Conservation (phyloP, 73 alveolate species). For the Symbiodinium natans region DNA sequence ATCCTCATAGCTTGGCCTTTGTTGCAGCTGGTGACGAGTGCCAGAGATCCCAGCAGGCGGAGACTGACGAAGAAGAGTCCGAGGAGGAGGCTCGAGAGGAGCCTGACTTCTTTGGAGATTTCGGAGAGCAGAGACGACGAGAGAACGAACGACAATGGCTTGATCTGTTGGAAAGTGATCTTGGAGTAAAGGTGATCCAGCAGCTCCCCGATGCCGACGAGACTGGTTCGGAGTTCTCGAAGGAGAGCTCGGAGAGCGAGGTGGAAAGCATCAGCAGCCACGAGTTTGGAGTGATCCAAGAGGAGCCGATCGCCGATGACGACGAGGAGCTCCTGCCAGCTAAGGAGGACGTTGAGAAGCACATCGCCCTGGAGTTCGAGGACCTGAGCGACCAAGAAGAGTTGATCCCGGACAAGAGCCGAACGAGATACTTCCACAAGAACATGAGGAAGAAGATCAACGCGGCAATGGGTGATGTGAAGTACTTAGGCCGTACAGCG, state of each 20-base stretch:
- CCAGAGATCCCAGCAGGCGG: neutral
- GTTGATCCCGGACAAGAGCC: neutral
- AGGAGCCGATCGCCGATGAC: neutral
- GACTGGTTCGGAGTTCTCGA: neutral
- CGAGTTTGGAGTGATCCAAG: neutral
- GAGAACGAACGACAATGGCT: neutral
- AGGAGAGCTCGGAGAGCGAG: neutral
- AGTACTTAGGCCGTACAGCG: neutral
- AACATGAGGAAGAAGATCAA: neutral
- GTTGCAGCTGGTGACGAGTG: neutral
- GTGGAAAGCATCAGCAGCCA: neutral
- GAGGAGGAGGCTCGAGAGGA: neutral
- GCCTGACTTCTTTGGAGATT: neutral
- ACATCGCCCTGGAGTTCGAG: neutral
- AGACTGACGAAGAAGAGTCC: neutral
- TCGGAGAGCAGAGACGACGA: neutral
- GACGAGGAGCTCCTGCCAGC: neutral
- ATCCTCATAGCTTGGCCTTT: neutral
- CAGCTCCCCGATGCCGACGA: neutral
- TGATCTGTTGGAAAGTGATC: neutral
- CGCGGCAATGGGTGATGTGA: neutral
- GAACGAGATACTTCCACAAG: neutral
- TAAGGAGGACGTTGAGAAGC: neutral
- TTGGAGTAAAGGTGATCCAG: too few relatives aligned
- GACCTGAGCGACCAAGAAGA: neutral